Conservation (phyloP, 352 stramenopile genomes). For the Pythium aristosporum region DNA sequence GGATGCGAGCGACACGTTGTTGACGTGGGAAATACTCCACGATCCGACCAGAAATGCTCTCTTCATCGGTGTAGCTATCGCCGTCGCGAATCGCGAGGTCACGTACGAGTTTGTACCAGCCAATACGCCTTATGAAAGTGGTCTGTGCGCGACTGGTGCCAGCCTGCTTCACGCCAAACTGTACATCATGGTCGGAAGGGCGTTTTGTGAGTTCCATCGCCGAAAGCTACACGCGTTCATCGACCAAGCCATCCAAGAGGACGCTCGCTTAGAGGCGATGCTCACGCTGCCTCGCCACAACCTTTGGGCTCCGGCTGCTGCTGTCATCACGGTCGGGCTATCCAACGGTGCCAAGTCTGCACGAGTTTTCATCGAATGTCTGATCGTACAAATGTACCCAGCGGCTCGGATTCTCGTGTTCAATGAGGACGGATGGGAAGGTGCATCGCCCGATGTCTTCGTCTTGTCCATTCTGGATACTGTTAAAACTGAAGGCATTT, state of each 20-base stretch:
- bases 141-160: neutral
- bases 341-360: constrained; percentile 7
- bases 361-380: constrained; percentile 28
- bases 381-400: constrained; percentile 34
- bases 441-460: constrained; percentile 29
- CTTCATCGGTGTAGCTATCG: neutral
- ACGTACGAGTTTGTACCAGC: neutral
- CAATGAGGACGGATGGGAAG: constrained; percentile 3
- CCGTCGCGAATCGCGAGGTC: neutral
- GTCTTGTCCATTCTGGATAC: constrained; percentile 32
- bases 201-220: constrained; percentile 14
- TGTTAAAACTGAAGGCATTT: neutral
- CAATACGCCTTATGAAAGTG: neutral
- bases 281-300: constrained; percentile 11
- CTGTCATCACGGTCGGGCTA: neutral
- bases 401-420: constrained; percentile 26
- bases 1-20: neutral
- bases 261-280: neutral
- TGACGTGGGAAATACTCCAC: constrained; percentile 2
- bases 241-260: neutral
- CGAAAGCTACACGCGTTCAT: constrained; percentile 2
- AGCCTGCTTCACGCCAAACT: neutral
- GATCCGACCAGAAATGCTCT: neutral
- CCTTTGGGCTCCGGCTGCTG: neutral
- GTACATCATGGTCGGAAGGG: neutral